phyloP scores from a whole-genome alignment of 331 rosid genomes.

The Pyrus hybrid region DNA sequence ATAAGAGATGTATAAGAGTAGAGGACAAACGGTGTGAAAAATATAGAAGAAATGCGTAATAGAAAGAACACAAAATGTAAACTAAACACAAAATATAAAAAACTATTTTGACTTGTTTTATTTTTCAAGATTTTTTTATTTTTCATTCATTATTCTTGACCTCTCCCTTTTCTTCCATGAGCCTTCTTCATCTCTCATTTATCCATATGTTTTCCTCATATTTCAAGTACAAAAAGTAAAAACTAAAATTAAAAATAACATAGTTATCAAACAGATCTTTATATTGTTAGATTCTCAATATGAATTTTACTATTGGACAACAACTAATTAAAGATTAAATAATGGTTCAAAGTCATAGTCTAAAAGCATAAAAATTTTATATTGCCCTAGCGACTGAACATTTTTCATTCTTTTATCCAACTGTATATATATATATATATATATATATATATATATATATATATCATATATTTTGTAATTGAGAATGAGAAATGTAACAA shows the following conservation, averaged over 20 bases:
- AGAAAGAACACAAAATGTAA: too few species aligned
- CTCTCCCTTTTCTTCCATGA: not conserved
- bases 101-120: too few species aligned
- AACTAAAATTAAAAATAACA: too few species aligned
- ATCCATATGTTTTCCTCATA: not conserved
- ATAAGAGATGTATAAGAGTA: not conserved
- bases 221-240: not conserved
- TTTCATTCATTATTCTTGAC: not conserved
- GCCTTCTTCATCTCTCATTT: not conserved
- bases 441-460: not conserved
- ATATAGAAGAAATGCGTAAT: not conserved
- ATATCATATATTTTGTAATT: not conserved
- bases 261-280: not conserved
- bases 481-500: not conserved
- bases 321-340: not conserved
- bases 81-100: too few species aligned
- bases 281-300: not conserved
- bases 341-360: not conserved
- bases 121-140: too few species aligned
- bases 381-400: not conserved
- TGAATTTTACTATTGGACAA: not conserved
- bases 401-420: not conserved
- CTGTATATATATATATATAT: too few species aligned
- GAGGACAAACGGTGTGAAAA: not conserved
- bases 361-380: not conserved